These are phyloP conservation scores for Botryosphaeria dothidea DNA, from an alignment of 2,329 filamentous ascomycete genomes.

Conservation along the genomic window DNA sequence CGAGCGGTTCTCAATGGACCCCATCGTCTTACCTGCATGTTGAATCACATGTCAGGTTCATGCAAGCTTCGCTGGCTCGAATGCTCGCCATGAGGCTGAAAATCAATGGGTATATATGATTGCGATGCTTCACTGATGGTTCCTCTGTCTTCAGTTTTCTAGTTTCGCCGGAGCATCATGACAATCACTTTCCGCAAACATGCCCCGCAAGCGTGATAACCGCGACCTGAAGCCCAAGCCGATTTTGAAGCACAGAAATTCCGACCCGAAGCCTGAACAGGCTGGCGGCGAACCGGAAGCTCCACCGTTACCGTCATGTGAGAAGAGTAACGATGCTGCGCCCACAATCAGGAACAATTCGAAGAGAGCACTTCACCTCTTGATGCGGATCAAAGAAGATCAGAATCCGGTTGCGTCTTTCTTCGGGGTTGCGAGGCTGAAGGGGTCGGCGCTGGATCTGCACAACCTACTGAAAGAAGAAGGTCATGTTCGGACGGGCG, in stretches of 20 bases:
- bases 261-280: background rate
- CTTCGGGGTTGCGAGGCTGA: background rate
- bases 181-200: background rate
- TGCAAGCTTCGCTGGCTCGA: constrained; percentile 12
- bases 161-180: background rate
- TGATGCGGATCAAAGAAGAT: background rate
- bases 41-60: background rate
- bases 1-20: constrained; percentile 1
- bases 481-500: background rate
- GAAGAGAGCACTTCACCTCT: background rate
- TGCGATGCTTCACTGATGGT: background rate
- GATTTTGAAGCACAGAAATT: background rate
- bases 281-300: background rate
- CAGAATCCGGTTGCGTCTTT: background rate
- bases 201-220: background rate
- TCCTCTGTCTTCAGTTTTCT: background rate
- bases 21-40: constrained; percentile 1
- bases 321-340: background rate
- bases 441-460: background rate
- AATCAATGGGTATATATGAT: background rate
- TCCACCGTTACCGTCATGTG: background rate
- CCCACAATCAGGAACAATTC: background rate
- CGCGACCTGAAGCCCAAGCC: background rate
- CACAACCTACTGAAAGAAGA: constrained; percentile 2
- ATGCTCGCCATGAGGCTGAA: background rate